These are phyloP conservation scores for Fonsecaea nubica DNA, from an alignment of 2,329 filamentous ascomycete species.

Conservation along the genomic window DNA sequence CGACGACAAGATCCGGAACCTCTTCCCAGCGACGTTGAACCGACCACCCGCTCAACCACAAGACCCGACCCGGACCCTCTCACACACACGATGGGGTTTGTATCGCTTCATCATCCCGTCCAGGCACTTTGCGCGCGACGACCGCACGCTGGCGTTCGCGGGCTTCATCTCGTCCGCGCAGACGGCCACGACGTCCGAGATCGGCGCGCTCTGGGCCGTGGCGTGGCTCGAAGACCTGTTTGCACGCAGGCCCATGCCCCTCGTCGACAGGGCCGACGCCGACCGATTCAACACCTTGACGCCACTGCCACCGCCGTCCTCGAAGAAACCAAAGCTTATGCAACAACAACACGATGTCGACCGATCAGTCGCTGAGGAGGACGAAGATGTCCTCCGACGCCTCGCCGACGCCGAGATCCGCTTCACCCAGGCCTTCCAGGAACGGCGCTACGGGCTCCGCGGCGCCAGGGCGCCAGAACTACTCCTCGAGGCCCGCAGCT, in stretches of 20 bases:
- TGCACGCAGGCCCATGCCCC: background rate
- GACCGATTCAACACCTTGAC: background rate
- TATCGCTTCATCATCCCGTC: slow-evolving; percentile 14
- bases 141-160: slow-evolving; percentile 22
- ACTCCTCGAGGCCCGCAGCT: slow-evolving; percentile 19
- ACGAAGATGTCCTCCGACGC: background rate
- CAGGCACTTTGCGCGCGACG: slow-evolving; percentile 3
- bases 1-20: slow-evolving; percentile 10
- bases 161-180: slow-evolving; percentile 21
- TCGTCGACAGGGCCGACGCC: background rate
- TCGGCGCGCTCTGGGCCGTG: slow-evolving; percentile 23
- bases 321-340: no score
- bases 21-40: slow-evolving; percentile 11
- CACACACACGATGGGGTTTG: slow-evolving; percentile 10
- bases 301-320: background rate
- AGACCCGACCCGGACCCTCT: slow-evolving; percentile 1
- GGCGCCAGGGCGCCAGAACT: slow-evolving; percentile 14
- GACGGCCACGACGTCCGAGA: slow-evolving; percentile 15
- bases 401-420: slow-evolving; percentile 17
- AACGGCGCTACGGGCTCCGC: slow-evolving; percentile 18
- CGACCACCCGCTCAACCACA: slow-evolving; percentile 5
- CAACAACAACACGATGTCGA: no score
- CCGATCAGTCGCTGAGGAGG: background rate
- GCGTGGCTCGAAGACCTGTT: slow-evolving; percentile 24
- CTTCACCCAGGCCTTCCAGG: slow-evolving; percentile 15